Percentiles rank a stretch among this genome's conserved stretches.
Conservation (phyloP, 1,139 yeast genomes). For the Starmera stellimalicola region DNA sequence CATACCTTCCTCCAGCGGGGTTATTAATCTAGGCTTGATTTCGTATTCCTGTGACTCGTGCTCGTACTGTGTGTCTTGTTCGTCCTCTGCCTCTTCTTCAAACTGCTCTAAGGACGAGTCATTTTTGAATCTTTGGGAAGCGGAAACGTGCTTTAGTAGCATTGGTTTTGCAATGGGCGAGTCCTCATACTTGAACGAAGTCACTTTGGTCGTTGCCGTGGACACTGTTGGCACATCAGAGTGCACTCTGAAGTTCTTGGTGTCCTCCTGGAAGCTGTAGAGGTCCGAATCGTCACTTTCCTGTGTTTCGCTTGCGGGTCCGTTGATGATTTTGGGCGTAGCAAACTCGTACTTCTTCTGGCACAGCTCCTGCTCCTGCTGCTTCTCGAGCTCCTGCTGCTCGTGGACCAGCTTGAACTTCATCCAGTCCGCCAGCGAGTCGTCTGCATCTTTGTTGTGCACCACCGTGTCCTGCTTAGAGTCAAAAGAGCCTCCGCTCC, state of each 20-base stretch:
- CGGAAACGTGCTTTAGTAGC: constrained; percentile 5
- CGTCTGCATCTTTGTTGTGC: constrained; percentile 8
- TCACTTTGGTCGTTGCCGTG: constrained; percentile 8
- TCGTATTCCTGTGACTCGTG: neutral
- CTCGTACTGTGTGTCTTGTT: neutral
- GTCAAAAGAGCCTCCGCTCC: constrained; percentile 43
- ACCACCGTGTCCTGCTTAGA: constrained; percentile 20
- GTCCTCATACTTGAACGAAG: constrained; percentile 11
- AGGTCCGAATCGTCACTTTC: neutral
- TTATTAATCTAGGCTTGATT: constrained; percentile 6
- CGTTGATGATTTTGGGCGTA: constrained; percentile 3
- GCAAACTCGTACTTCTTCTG: neutral
- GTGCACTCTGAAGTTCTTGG: neutral
- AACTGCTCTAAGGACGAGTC: neutral
- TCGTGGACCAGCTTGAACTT: constrained; percentile 45
- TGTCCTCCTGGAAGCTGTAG: neutral
- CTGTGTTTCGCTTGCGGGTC: neutral
- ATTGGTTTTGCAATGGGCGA: constrained; percentile 15
- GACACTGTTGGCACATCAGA: neutral
- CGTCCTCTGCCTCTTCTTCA: constrained; percentile 4
- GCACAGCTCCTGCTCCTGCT: neutral
- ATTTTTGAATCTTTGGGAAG: neutral
- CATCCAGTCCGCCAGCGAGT: constrained; percentile 36
- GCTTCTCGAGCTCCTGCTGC: neutral
- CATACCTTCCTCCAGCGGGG: constrained; percentile 15